Base-by-base conservation (phyloP, 1,284 basidiomycete genomes). In the Pseudozyma sp. region DNA sequence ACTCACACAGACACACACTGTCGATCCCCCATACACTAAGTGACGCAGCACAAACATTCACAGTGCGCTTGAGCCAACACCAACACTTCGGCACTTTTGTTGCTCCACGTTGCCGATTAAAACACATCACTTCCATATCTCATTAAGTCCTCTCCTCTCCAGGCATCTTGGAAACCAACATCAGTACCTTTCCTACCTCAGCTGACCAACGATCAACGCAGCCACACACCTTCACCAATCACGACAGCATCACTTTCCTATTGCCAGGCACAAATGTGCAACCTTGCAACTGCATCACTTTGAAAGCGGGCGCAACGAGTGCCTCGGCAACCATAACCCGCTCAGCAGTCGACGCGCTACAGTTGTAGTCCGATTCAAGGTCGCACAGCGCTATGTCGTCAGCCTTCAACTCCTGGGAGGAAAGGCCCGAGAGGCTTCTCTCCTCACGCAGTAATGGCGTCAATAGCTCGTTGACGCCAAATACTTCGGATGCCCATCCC, bases 371-470 rank as follows among this genome's bases (percentile, higher is more conserved):
- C 25, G 25, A 6, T 6, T 31, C 25, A 31, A 31, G 25, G 25
- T 6, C 3, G 25, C 25, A 31, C 25, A 31, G 25, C 50, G 31
- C 35, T 36, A 74, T 74, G 71, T 66, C 71, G 43, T 25, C 57
- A 48, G 62, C 59, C 19, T 69, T 74, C 49, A 51, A 35, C 7
- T 69, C 66, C 0, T 74, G 71, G 65, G 56, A 74, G 25, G 71
- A 74, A 54, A 52, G 71, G 55, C 71, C 71, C 11, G 71, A 74
- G 38, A 63, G 35, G 40, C 68, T 70, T 49, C 40, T 70, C 7
- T 25, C 58, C 18, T 44, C 55, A 34, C 52, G 35, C 42, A 51
- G 31, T 14, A 55, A 43, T 8, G 45, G 40, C 52, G 39, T 31
- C 40, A 40, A 44, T 13, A 39, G 19, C 34, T 35, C 21, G 10